Evolutionary conservation across 1,284 basidiomycete species (phyloP).

Genomic region (Athelia psychrophila): DNA sequence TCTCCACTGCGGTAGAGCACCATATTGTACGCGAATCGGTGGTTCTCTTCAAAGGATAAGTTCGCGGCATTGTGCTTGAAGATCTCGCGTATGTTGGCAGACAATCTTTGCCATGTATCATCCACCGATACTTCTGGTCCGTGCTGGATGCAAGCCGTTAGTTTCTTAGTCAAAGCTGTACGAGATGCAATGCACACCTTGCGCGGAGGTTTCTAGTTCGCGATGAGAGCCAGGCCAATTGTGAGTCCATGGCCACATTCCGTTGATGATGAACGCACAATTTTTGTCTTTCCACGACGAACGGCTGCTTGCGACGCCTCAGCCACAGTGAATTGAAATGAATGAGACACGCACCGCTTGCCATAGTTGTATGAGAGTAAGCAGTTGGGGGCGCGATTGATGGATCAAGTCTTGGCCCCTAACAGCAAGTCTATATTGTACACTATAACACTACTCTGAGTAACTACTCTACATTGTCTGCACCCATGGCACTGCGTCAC

Average conservation of each 20-base stretch:
- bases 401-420: slow-evolving; percentile 5
- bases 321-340: slow-evolving; percentile 1
- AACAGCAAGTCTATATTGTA: slow-evolving; percentile 1
- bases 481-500: too few species aligned
- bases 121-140: slow-evolving; percentile 66
- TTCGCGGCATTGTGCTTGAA: slow-evolving; percentile 92
- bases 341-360: slow-evolving; percentile 34
- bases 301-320: slow-evolving; percentile 23
- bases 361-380: slow-evolving; percentile 25
- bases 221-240: slow-evolving; percentile 1
- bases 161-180: too few species aligned
- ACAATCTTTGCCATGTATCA: slow-evolving; percentile 74
- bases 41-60: slow-evolving; percentile 96
- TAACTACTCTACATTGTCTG: too few species aligned
- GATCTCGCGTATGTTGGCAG: slow-evolving; percentile 90
- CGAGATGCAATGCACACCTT: slow-evolving; percentile 47
- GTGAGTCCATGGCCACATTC: slow-evolving; percentile 16
- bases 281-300: slow-evolving; percentile 45
- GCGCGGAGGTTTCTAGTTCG: slow-evolving; percentile 40
- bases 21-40: slow-evolving; percentile 93
- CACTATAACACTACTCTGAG: slow-evolving; percentile 8
- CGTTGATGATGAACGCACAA: slow-evolving; percentile 36
- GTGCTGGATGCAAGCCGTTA: slow-evolving; percentile 40
- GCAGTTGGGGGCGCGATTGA: too few species aligned
- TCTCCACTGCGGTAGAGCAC: slow-evolving; percentile 87